These are phyloP conservation scores for Wickerhamiella lipophila DNA, from an alignment of 805 yeast genomes.

Conservation along the genomic window DNA sequence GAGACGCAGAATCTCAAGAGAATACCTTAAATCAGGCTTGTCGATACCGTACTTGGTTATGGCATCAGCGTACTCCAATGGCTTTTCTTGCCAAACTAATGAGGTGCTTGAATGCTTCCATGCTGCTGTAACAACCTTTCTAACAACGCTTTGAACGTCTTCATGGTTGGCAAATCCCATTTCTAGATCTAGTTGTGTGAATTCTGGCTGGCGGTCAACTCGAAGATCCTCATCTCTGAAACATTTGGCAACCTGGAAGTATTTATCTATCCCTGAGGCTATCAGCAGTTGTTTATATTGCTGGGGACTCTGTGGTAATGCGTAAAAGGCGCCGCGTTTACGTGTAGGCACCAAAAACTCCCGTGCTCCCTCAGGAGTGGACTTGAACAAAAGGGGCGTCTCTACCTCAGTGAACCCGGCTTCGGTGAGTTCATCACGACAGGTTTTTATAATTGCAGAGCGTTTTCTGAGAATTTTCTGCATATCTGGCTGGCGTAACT, in stretches of 20 bases:
- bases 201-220: slow-evolving; percentile 93
- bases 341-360: slow-evolving; percentile 93
- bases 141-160: slow-evolving; percentile 57
- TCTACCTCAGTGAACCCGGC: slow-evolving; percentile 66
- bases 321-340: slow-evolving; percentile 49
- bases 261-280: slow-evolving; percentile 81
- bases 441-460: slow-evolving; percentile 30
- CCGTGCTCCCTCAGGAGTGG: slow-evolving; percentile 96
- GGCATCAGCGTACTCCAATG: slow-evolving; percentile 53
- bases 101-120: slow-evolving; percentile 37
- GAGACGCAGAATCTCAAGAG: slow-evolving; percentile 40
- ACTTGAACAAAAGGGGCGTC: slow-evolving; percentile 84
- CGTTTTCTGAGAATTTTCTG: slow-evolving; percentile 23
- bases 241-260: slow-evolving; percentile 86
- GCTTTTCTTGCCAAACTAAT: not conserved
- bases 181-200: slow-evolving; percentile 93
- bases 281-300: slow-evolving; percentile 89
- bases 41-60: slow-evolving; percentile 73
- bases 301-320: slow-evolving; percentile 95
- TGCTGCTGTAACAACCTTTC: slow-evolving; percentile 38
- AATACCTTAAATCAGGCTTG: slow-evolving; percentile 72
- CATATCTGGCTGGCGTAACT: slow-evolving; percentile 41
- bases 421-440: slow-evolving; percentile 30
- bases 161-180: slow-evolving; percentile 65
- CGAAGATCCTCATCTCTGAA: slow-evolving; percentile 94